Evolutionary conservation across 805 yeast species (phyloP).

Genomic region (Priceomyces haplophilus): DNA sequence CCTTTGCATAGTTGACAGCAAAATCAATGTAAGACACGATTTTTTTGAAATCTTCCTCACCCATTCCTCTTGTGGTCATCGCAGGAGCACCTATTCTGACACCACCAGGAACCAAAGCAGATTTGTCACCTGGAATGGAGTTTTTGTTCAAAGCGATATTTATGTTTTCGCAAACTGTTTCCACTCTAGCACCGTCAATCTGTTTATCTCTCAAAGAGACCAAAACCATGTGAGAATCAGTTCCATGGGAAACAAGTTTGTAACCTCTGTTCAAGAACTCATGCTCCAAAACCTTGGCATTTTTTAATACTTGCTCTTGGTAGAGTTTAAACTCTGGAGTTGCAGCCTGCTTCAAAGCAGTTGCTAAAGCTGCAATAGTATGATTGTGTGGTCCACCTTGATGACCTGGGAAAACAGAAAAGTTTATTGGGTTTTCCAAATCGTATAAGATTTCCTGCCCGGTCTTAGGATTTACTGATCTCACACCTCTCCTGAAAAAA

Average conservation of each 20-base stretch:
- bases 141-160: constrained; percentile 96
- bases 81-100: constrained; percentile 98
- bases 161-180: constrained; percentile 80
- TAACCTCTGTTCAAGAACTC: constrained; percentile 65
- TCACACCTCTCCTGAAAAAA: constrained; percentile 91
- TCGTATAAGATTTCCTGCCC: constrained; percentile 86
- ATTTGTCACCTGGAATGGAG: constrained; percentile 93
- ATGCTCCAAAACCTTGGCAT: constrained; percentile 73
- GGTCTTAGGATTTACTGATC: constrained; percentile 70
- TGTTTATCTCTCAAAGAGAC: constrained; percentile 74
- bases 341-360: constrained; percentile 88
- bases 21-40: constrained; percentile 77
- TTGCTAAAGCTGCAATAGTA: constrained; percentile 93
- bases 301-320: constrained; percentile 77
- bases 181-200: constrained; percentile 95
- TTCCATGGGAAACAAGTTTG: constrained; percentile 85
- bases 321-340: constrained; percentile 85
- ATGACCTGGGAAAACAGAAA: constrained; percentile 98
- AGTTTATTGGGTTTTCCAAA: constrained; percentile 87
- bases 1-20: constrained; percentile 75
- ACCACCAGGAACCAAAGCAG: constrained; percentile 95
- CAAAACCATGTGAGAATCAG: constrained; percentile 90
- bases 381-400: constrained; percentile 99
- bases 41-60: constrained; percentile 68
- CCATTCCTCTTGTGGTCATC: constrained; percentile 95